Evolutionary conservation across 1,284 basidiomycete genomes (phyloP).

Genomic region (Cerioporus squamosus): DNA sequence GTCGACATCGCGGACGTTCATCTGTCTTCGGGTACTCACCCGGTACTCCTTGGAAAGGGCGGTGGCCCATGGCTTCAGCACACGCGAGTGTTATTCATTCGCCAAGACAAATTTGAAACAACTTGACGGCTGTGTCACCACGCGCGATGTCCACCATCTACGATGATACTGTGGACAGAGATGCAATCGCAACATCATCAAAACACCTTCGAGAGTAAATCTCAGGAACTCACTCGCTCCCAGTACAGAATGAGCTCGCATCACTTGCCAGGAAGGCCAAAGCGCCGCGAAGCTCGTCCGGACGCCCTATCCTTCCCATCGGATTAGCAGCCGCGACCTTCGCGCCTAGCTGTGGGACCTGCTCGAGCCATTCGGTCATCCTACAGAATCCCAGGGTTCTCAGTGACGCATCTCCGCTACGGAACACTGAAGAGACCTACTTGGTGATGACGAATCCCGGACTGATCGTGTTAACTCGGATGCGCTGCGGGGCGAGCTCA

Average conservation of each 20-base stretch:
- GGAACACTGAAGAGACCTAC: conserved; percentile 41
- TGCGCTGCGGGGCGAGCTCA: conserved; percentile 73
- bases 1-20: too few species aligned
- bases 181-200: background rate
- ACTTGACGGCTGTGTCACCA: conserved; percentile 50
- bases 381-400: conserved; percentile 39
- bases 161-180: conserved; percentile 65
- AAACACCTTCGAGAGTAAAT: background rate
- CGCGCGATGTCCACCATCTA: conserved; percentile 68
- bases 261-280: conserved; percentile 78
- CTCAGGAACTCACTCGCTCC: conserved; percentile 71
- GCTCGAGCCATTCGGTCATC: conserved; percentile 79
- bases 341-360: conserved; percentile 62
- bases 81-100: too few species aligned
- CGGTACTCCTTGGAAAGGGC: too few species aligned
- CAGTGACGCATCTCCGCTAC: background rate
- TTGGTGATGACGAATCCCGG: conserved; percentile 75
- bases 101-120: too few species aligned
- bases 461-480: conserved; percentile 76
- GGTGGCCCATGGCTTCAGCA: too few species aligned
- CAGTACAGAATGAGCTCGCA: conserved; percentile 75
- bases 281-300: conserved; percentile 78
- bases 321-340: conserved; percentile 76
- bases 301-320: conserved; percentile 75
- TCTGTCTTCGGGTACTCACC: too few species aligned